These are phyloP conservation scores for Colletotrichum echinochloae DNA, from an alignment of 2,329 filamentous ascomycete species.

Conservation along the genomic window DNA sequence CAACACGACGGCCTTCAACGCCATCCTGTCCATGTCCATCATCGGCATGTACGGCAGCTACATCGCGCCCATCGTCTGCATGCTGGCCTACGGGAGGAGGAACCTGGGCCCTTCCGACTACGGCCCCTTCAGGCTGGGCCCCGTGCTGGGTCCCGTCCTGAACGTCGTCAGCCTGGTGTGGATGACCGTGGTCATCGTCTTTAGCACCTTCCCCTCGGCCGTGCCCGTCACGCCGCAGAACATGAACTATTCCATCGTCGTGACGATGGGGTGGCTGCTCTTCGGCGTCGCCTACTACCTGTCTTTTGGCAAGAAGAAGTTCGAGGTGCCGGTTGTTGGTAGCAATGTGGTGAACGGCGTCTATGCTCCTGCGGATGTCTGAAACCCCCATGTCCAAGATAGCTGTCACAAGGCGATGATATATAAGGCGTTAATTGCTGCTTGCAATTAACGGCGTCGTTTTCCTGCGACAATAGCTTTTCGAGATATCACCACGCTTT, in stretches of 20 bases:
- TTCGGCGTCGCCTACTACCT: slow-evolving; percentile 52
- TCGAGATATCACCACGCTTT: no score
- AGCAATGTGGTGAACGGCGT: slow-evolving; percentile 32
- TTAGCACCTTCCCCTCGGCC: slow-evolving; percentile 58
- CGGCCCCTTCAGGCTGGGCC: slow-evolving; percentile 49
- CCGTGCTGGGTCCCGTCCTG: slow-evolving; percentile 47
- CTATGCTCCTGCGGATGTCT: slow-evolving; percentile 15
- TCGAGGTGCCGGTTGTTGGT: slow-evolving; percentile 43
- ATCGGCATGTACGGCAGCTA: slow-evolving; percentile 59
- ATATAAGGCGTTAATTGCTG: no score
- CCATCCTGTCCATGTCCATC: slow-evolving; percentile 55
- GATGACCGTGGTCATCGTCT: slow-evolving; percentile 57
- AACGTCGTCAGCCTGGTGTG: slow-evolving; percentile 58
- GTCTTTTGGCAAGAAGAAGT: slow-evolving; percentile 44
- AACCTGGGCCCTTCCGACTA: slow-evolving; percentile 40
- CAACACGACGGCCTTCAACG: slow-evolving; percentile 57
- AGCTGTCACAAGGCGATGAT: no score
- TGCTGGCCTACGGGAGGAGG: slow-evolving; percentile 53
- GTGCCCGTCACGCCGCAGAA: slow-evolving; percentile 55
- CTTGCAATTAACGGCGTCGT: no score
- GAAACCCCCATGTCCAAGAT: no score
- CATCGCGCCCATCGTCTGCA: slow-evolving; percentile 52
- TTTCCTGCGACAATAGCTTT: no score
- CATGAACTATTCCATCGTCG: slow-evolving; percentile 61
- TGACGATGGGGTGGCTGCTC: slow-evolving; percentile 54